These are phyloP conservation scores for Drosera capensis DNA, from an alignment of 148 eudicot species.

Conservation along the genomic window DNA sequence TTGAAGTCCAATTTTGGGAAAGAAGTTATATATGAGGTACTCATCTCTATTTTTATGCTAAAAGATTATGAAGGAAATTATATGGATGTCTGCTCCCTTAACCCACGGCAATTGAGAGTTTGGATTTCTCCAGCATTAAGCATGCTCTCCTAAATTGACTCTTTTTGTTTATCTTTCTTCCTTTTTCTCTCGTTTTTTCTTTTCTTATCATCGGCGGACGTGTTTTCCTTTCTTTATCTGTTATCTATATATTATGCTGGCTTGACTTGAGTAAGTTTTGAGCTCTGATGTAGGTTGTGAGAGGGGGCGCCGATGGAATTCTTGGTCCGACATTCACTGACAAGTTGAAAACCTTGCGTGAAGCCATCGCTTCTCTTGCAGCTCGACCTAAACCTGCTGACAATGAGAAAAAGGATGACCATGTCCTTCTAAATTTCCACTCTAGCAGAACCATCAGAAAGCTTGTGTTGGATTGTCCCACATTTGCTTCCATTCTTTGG, in stretches of 20 bases:
- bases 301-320: conserved; percentile 65
- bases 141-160: no score
- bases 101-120: no score
- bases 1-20: conserved; percentile 74
- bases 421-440: conserved; percentile 67
- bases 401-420: no score
- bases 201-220: no score
- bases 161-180: no score
- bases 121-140: no score
- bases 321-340: conserved; percentile 41
- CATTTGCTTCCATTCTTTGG: conserved; percentile 72
- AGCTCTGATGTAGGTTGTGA: conserved; percentile 44
- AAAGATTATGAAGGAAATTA: no score
- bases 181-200: no score
- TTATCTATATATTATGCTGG: no score
- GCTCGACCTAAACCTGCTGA: conserved; percentile 53
- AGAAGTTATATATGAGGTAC: conserved; percentile 84
- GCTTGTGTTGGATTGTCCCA: conserved; percentile 65
- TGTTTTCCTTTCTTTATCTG: no score
- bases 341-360: conserved; percentile 39
- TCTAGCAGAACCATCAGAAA: conserved; percentile 83
- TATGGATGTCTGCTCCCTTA: no score
- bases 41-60: conserved; percentile 3
- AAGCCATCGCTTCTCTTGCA: conserved; percentile 47
- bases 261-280: not conserved